These are phyloP conservation scores for Cryptosporidium ubiquitum DNA, from an alignment of 169 alveolate species.

Conservation along the genomic window DNA sequence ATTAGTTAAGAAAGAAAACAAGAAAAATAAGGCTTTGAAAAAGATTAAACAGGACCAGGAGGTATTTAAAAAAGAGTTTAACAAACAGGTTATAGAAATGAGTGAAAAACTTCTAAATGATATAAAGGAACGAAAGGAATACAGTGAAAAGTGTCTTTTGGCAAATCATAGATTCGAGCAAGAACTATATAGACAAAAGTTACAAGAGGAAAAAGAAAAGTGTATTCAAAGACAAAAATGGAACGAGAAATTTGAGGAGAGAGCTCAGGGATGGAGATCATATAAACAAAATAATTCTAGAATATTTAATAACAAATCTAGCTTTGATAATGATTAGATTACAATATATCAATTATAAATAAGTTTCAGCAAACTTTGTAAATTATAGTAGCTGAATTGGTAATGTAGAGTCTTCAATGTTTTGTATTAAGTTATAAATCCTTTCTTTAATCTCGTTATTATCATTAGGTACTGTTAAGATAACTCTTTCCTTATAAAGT, in stretches of 20 bases:
- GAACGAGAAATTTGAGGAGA: conserved; percentile 54
- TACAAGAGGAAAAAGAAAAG: conserved; percentile 51
- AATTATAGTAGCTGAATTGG: conserved; percentile 33
- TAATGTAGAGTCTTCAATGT: conserved; percentile 53
- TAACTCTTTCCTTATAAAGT: conserved; percentile 9
- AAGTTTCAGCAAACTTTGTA: not conserved
- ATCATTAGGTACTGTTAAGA: conserved; percentile 34
- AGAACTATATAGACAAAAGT: conserved; percentile 49
- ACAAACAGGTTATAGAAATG: conserved; percentile 81
- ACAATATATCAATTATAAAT: not conserved
- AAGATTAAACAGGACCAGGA: conserved; percentile 7
- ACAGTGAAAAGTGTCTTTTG: conserved; percentile 84
- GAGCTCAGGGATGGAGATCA: conserved; percentile 62
- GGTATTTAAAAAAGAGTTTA: conserved; percentile 77
- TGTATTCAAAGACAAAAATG: conserved; percentile 55
- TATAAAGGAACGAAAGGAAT: conserved; percentile 83
- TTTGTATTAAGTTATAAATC: conserved; percentile 24
- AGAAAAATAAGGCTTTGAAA: conserved; percentile 65
- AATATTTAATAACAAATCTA: not conserved
- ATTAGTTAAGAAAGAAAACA: conserved; percentile 79
- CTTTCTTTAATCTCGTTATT: conserved; percentile 14
- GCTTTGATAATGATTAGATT: not conserved
- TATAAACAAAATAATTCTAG: conserved; percentile 20
- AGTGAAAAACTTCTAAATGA: conserved; percentile 82
- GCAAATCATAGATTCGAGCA: conserved; percentile 80